Evolutionary conservation across 192 early-diverging fungal genomes (phyloP).

Genomic region (Pilaira anomala): DNA sequence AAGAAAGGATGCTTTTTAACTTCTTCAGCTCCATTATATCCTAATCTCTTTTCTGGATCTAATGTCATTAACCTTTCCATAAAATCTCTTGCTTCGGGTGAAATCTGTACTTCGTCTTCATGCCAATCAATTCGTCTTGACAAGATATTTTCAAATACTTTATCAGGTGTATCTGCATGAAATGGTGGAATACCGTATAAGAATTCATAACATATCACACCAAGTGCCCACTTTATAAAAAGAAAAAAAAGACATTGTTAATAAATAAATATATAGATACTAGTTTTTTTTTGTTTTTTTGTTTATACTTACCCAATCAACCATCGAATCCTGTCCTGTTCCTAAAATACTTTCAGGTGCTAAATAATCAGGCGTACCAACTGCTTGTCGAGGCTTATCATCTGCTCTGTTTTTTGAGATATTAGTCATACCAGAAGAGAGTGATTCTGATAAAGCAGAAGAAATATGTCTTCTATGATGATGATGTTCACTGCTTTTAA

Average conservation of each 20-base stretch:
- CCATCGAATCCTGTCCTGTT: constrained; percentile 78
- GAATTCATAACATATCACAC: constrained; percentile 88
- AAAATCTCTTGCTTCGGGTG: constrained; percentile 73
- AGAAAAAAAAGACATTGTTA: constrained; percentile 8
- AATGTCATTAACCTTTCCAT: constrained; percentile 74
- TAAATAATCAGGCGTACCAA: constrained; percentile 86
- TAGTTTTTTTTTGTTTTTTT: no score
- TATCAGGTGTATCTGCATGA: constrained; percentile 70
- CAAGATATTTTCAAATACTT: constrained; percentile 87
- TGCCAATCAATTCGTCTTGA: constrained; percentile 73
- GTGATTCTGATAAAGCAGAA: constrained; percentile 4
- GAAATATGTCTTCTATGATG: constrained; percentile 2
- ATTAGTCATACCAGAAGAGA: constrained; percentile 4
- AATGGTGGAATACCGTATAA: constrained; percentile 82
- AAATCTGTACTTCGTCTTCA: constrained; percentile 68
- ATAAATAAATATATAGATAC: constrained; percentile 4
- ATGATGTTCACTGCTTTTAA: background rate
- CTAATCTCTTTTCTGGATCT: constrained; percentile 63
- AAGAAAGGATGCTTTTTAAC: constrained; percentile 82
- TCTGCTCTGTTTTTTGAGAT: background rate
- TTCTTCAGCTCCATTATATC: constrained; percentile 67
- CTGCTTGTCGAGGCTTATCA: constrained; percentile 25
- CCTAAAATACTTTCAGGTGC: constrained; percentile 87
- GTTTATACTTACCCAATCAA: constrained; percentile 95
- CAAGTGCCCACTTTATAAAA: constrained; percentile 72